Percentiles rank a stretch among this genome's conserved stretches.
Evolutionary conservation across 257 asterid genomes (phyloP).

Genomic region (Primulina eburnea): DNA sequence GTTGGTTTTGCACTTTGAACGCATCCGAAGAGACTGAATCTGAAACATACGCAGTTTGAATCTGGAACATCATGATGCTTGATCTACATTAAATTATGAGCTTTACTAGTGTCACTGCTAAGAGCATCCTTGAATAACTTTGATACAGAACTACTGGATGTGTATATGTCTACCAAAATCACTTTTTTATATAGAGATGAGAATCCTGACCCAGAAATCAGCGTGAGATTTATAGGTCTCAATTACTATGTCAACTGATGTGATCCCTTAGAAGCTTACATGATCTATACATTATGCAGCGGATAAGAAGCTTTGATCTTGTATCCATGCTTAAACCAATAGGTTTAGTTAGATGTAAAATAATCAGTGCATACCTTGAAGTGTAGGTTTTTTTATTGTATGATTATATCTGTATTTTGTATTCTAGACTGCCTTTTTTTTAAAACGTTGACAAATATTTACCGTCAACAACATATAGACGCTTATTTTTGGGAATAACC

Average conservation of each 20-base stretch:
- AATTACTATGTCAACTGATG: conserved; percentile 1
- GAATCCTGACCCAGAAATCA: not conserved
- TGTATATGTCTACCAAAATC: not conserved
- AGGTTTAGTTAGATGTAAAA: conserved; percentile 15
- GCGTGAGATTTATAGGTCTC: conserved; percentile 13
- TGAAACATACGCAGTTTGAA: conserved; percentile 13
- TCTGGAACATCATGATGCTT: not conserved
- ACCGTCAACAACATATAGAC: conserved; percentile 5
- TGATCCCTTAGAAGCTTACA: conserved; percentile 12
- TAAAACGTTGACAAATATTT: conserved; percentile 1
- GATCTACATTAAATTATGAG: conserved; percentile 6
- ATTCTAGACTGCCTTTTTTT: not conserved
- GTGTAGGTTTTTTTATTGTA: not conserved
- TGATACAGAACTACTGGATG: not conserved
- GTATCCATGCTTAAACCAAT: conserved; percentile 10
- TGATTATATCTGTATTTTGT: not conserved
- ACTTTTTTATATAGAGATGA: not conserved
- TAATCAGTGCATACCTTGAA: conserved; percentile 1
- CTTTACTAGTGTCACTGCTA: not conserved
- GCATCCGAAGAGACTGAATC: no score
- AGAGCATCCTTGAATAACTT: not conserved
- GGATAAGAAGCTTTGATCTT: not conserved
- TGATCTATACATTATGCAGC: not conserved
- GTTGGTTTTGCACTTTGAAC: conserved; percentile 7
- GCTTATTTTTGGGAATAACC: conserved; percentile 15